Base-by-base conservation (phyloP, 352 stramenopile species). In the Phytophthora aleatoria region DNA sequence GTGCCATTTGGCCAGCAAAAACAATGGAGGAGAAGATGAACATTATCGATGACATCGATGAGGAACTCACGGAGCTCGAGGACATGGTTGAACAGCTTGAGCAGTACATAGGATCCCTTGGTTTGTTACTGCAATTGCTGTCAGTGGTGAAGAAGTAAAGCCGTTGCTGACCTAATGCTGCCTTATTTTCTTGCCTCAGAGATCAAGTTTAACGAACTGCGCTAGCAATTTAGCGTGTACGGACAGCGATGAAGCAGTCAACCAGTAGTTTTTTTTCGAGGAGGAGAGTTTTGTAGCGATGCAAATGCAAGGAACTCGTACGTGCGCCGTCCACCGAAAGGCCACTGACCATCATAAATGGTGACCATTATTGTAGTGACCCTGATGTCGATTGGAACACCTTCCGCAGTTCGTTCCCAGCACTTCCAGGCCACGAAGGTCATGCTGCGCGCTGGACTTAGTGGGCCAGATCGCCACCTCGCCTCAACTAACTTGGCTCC, bases 41-140 rank as follows among this genome's bases (percentile, higher is more conserved):
- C 36, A 79, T 79, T 27, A 93, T 95, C 56, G 80, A 93, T 59
- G 85, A 88, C 43, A 89, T 95, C 30, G 84, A 95, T 59, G 84
- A 93, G 60, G 87, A 95, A 71, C 73, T 95, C n/a, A 77, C 73
- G 3, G 84, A 93, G 68, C 73, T 95, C 39, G 87, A 95, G 73
- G 87, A 95, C 38, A 93, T 95, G 84, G 85, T 95, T 52, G 78
- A 93, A n/a, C 83, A 95, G 53, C 75, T 95, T 24, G 84, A 95
- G 36, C 64, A 85, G 45, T 95, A 95, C 73, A 92, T 83, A 1
- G 72, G 69, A 30, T 85, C 83, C 9, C 67, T 95, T 15, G 79
- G 87, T 95, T 61, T 44, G 56, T 69, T 44, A 16, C 6, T 61
- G 27, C 11, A 28, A 27, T 59, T 44, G 59, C 10, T 31, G 26